Evolutionary conservation across 352 stramenopile species (phyloP).

Genomic region (Phytophthora citricola): DNA sequence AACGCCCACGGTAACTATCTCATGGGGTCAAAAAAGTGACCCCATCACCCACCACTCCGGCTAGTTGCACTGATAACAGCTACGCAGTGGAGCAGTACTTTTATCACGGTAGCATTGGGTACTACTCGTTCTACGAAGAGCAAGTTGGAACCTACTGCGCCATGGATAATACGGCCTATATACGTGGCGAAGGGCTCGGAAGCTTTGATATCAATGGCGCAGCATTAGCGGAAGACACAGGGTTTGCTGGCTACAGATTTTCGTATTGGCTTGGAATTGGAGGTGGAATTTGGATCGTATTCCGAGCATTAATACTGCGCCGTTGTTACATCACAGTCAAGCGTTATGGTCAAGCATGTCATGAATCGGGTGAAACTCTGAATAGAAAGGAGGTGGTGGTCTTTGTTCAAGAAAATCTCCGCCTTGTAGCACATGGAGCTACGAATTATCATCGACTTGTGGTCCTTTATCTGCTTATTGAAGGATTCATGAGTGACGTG

Average conservation of each 20-base stretch:
- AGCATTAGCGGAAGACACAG: slow-evolving; percentile 7
- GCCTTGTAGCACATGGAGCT: slow-evolving; percentile 9
- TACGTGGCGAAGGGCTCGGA: slow-evolving; percentile 3
- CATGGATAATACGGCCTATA: slow-evolving; percentile 21
- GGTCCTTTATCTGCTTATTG: slow-evolving; percentile 28
- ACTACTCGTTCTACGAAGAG: slow-evolving; percentile 27
- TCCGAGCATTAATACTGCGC: slow-evolving; percentile 7
- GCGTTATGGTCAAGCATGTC: slow-evolving; percentile 8
- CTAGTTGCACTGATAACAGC: slow-evolving; percentile 8
- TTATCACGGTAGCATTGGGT: slow-evolving; percentile 16
- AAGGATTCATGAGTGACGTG: slow-evolving; percentile 38
- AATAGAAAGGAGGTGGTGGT: slow-evolving; percentile 9
- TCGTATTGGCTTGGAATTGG: slow-evolving; percentile 19
- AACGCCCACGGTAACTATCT: slow-evolving; percentile 20
- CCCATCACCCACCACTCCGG: slow-evolving; percentile 7
- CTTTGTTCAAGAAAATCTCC: slow-evolving; percentile 23
- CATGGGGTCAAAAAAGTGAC: background rate
- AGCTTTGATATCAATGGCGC: slow-evolving; percentile 17
- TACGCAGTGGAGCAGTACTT: slow-evolving; percentile 17
- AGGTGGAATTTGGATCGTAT: slow-evolving; percentile 7
- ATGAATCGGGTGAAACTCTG: slow-evolving; percentile 1
- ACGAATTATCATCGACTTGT: slow-evolving; percentile 22
- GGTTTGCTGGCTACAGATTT: slow-evolving; percentile 2
- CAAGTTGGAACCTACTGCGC: slow-evolving; percentile 19
- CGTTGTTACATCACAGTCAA: slow-evolving; percentile 14